A percentile compares a stretch with the other conserved stretches of the same genome.
phyloP scores from a whole-genome alignment of 352 stramenopile genomes.

The Phytophthora lateralis region DNA sequence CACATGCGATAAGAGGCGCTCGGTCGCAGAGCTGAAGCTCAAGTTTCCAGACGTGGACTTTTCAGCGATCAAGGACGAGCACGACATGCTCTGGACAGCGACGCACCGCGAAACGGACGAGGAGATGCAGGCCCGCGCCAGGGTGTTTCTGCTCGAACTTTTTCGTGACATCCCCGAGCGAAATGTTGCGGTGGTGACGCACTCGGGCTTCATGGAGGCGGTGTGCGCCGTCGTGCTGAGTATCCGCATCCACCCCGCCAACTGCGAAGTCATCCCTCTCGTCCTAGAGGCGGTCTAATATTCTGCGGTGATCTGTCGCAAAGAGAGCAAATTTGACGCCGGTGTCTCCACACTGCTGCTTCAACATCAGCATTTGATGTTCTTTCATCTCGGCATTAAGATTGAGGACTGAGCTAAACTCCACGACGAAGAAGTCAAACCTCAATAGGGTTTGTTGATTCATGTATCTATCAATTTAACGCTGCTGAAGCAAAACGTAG shows the following conservation, averaged over 20 bases:
- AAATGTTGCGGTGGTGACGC: conserved; percentile 62
- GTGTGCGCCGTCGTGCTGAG: conserved; percentile 53
- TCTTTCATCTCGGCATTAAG: no score
- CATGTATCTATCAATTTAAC: not conserved
- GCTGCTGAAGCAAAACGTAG: not conserved
- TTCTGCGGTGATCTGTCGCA: not conserved
- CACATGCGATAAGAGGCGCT: conserved; percentile 69
- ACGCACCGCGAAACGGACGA: conserved; percentile 67
- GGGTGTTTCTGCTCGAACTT: conserved; percentile 53
- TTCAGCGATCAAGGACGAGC: conserved; percentile 51
- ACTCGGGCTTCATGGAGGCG: conserved; percentile 76
- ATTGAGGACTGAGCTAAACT: no score
- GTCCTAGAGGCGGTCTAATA: conserved; percentile 37
- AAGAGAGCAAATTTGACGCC: not conserved
- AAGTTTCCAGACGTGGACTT: conserved; percentile 76
- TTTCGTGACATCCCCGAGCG: conserved; percentile 57
- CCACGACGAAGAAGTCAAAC: not conserved
- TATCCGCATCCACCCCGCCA: conserved; percentile 40
- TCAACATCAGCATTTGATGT: not conserved
- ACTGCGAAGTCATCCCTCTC: conserved; percentile 60
- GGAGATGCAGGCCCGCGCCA: conserved; percentile 56
- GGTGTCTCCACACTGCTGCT: not conserved
- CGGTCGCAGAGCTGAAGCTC: conserved; percentile 43
- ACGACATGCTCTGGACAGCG: conserved; percentile 61
- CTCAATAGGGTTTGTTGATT: not conserved